Evolutionary conservation across 345 rosid species (phyloP), one percentile per base, ranked within the genome.

Genomic region (Dipteronia sinensis): DNA sequence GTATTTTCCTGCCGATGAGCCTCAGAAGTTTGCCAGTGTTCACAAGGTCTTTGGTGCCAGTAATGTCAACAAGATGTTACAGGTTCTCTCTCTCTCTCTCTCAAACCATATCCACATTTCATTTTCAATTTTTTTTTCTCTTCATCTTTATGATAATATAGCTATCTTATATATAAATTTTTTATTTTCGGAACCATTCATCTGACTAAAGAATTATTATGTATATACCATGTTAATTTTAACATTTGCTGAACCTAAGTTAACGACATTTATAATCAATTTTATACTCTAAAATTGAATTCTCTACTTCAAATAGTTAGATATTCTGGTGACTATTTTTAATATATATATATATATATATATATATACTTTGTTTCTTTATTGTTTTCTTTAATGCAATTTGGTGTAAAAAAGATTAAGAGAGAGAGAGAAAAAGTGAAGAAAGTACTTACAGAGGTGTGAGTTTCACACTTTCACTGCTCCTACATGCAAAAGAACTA

Each of bases 31-130:
- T 79, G 97, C 98, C 6, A 89, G 82, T 71, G 98, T 93, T 2
- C 98, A 95, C 75, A 92, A 89, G 85, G 90, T 95, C n/a, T 95
- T 93, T 65, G 98, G 98, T 46, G 98, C 98, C 11, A 93, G 98
- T 88, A 95, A 93, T 83, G 97, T 95, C 80, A 95, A 84, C 90
- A 95, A 93, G 84, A 87, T 93, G 94, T 65, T 95, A 72, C 98
- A 95, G 98, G 98, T 92, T 69, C 78, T 42, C 2, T 42, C 46
- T 47, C 56, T 55, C 27, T 67, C 78, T 77, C 73, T 72, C 49
- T 19, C 56, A 56, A 31, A 34, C 19, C 40, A n/a, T 64, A 46
- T 46, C 13, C 13, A 46, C 10, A 46, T 46, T 10, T 46, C 49
- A 46, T 46, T 15, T 11, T 46, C 49, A 46, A 46, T 10, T 46